These are phyloP conservation scores for Monilinia fructigena DNA, from an alignment of 2,329 filamentous ascomycete species.

Conservation along the genomic window DNA sequence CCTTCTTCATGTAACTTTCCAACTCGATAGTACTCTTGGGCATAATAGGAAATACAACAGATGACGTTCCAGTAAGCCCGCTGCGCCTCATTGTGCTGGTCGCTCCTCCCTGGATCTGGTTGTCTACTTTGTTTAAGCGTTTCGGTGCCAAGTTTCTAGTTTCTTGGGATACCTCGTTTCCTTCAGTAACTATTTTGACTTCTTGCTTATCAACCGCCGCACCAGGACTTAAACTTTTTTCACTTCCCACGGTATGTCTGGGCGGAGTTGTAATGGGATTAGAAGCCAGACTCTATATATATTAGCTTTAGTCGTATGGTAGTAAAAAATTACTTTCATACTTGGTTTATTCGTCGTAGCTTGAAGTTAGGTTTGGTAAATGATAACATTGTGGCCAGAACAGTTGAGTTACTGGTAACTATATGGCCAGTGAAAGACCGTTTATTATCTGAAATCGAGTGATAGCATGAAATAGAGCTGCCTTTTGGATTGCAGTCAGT, in stretches of 20 bases:
- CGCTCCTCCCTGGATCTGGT: background rate
- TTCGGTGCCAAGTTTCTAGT: background rate
- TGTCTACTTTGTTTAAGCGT: background rate
- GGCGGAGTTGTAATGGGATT: background rate
- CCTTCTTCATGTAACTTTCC: too few relatives aligned
- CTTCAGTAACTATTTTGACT: background rate
- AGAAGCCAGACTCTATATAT: background rate
- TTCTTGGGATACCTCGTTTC: background rate
- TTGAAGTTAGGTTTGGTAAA: background rate
- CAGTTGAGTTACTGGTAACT: background rate
- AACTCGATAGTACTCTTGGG: background rate
- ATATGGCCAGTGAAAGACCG: background rate
- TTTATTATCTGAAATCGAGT: background rate
- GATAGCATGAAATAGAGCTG: too few relatives aligned
- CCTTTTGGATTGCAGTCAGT: background rate
- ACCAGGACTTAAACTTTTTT: background rate
- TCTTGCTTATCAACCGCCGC: background rate
- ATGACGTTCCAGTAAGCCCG: too few relatives aligned
- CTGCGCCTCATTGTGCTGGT: fast-evolving
- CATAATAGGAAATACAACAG: background rate
- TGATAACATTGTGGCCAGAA: background rate
- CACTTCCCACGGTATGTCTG: background rate
- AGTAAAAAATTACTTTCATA: background rate
- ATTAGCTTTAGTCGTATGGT: background rate
- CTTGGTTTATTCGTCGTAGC: background rate